Evolutionary conservation across 208 protist species (phyloP).

Genomic region (Trypanosomatidae sp.): DNA sequence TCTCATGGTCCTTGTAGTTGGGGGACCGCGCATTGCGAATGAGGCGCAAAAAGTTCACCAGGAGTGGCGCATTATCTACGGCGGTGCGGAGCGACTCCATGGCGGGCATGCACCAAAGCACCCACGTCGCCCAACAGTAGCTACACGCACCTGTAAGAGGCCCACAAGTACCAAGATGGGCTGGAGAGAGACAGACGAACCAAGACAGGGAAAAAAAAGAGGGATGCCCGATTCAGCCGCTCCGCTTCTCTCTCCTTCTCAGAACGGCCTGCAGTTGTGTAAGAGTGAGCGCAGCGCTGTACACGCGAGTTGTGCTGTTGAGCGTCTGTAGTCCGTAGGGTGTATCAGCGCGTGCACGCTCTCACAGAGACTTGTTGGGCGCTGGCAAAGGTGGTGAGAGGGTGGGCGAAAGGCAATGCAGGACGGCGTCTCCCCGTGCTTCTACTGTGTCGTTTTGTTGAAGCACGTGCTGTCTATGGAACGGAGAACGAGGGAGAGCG

Average conservation of each 20-base stretch:
- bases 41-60: slow-evolving; percentile 48
- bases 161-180: neutral
- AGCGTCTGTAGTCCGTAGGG: neutral
- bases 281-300: neutral
- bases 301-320: neutral
- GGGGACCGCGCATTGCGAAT: slow-evolving; percentile 43
- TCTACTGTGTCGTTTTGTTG: neutral
- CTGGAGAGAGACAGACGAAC: neutral
- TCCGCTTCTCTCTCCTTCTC: neutral
- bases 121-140: neutral
- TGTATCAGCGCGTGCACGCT: neutral
- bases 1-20: slow-evolving; percentile 32
- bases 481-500: neutral
- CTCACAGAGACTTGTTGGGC: neutral
- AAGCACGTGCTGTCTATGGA: neutral
- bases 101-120: neutral
- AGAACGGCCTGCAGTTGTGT: neutral
- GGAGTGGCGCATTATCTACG: slow-evolving; percentile 36
- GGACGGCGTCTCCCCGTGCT: neutral
- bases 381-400: neutral
- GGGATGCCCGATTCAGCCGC: neutral
- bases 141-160: neutral
- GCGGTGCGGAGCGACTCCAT: slow-evolving; percentile 28
- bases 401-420: neutral
- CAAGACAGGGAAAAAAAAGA: neutral